A percentile compares a stretch with the other conserved stretches of the same genome.
phyloP scores from a whole-genome alignment of 2,329 filamentous ascomycete genomes.

The Penicillium occitanis region DNA sequence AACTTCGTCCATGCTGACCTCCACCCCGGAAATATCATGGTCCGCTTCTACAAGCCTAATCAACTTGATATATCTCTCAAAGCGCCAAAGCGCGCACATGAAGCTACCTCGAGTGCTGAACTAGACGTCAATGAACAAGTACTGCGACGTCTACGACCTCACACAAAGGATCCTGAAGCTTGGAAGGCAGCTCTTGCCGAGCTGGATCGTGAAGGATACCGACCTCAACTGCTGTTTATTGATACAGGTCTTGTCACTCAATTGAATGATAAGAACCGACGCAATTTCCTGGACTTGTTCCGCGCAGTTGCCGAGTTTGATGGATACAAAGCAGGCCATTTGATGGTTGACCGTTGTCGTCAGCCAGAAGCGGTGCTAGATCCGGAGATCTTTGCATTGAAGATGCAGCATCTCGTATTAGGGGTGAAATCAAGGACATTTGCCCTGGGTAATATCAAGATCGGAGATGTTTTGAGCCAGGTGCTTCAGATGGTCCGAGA shows the following conservation, averaged over 20 bases:
- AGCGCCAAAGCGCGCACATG: conserved; percentile 42
- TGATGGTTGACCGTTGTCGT: conserved; percentile 95
- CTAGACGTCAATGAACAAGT: conserved; percentile 86
- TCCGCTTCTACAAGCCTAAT: conserved; percentile 88
- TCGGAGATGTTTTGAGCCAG: conserved; percentile 89
- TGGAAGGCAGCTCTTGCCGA: conserved; percentile 74
- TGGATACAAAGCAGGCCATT: conserved; percentile 86
- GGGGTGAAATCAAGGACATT: conserved; percentile 88
- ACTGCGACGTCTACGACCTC: conserved; percentile 73
- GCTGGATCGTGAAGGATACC: conserved; percentile 83
- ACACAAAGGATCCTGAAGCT: conserved; percentile 62
- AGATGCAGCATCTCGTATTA: conserved; percentile 95
- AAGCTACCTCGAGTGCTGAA: conserved; percentile 51
- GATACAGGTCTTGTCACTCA: conserved; percentile 95
- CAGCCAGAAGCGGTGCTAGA: conserved; percentile 89
- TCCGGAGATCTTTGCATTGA: conserved; percentile 84
- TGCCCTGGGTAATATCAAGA: conserved; percentile 89
- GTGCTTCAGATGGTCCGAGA: conserved; percentile 86
- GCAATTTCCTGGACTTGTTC: conserved; percentile 94
- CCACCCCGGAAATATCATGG: conserved; percentile 98
- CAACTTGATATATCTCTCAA: conserved; percentile 64
- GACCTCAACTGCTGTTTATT: conserved; percentile 94
- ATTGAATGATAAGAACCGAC: conserved; percentile 79
- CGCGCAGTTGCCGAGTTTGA: conserved; percentile 95
- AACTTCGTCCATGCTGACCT: conserved; percentile 97